Evolutionary conservation across 352 stramenopile genomes (phyloP).

Genomic region (Phytophthora rubi): DNA sequence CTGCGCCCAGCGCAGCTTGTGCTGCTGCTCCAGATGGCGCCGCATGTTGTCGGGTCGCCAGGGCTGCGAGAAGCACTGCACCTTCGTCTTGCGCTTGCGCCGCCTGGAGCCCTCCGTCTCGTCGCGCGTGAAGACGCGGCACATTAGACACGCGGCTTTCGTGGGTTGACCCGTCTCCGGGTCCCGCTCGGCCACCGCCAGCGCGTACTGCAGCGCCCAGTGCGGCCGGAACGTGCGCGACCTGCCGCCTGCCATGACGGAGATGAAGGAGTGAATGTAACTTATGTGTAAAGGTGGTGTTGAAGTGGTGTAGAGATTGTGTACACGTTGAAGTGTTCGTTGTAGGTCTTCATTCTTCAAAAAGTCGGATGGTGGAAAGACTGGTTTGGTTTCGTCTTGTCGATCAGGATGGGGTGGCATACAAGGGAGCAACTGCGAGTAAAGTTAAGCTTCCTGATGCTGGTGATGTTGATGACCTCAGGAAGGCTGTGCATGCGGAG

Average conservation of each 20-base stretch:
- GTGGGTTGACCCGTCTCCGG: conserved; percentile 8
- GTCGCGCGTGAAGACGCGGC: conserved; percentile 26
- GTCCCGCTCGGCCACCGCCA: conserved; percentile 25
- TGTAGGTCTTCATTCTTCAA: background rate
- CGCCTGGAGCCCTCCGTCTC: conserved; percentile 30
- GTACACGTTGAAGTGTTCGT: background rate
- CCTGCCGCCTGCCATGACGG: background rate
- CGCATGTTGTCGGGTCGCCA: conserved; percentile 45
- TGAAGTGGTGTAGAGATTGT: background rate
- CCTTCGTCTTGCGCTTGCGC: conserved; percentile 30
- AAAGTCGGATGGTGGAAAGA: background rate
- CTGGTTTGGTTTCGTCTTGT: background rate
- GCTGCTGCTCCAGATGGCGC: conserved; percentile 37
- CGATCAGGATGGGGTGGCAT: background rate
- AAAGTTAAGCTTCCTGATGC: background rate
- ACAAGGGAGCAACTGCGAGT: background rate
- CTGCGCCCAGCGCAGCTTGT: conserved; percentile 24
- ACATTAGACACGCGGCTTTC: conserved; percentile 32
- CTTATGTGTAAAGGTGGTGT: conserved; percentile 6
- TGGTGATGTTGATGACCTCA: background rate
- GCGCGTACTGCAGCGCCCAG: conserved; percentile 30
- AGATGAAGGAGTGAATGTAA: no score
- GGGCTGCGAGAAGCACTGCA: conserved; percentile 33
- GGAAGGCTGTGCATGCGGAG: background rate
- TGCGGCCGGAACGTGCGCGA: conserved; percentile 22